A percentile compares a stretch with the other conserved stretches of the same genome.
Conservation (phyloP, 495 filamentous ascomycete species). For the Penicillium arizonense region DNA sequence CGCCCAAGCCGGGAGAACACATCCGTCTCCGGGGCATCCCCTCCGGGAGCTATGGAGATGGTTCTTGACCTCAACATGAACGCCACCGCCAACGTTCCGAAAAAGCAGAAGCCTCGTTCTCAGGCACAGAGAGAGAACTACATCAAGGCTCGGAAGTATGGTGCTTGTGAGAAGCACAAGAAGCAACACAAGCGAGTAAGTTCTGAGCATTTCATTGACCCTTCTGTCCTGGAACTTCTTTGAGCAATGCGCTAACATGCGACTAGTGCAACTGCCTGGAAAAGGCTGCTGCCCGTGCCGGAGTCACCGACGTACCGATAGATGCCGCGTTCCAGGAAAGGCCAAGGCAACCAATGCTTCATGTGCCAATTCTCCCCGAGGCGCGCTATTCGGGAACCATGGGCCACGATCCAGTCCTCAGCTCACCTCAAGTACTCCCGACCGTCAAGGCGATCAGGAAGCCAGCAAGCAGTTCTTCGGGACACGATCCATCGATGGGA, state of each 20-base stretch:
- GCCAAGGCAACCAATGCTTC: slow-evolving; percentile 1
- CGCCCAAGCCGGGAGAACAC: slow-evolving; percentile 20
- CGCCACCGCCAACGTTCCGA: slow-evolving; percentile 39
- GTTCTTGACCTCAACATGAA: slow-evolving; percentile 52
- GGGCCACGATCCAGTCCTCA: slow-evolving; percentile 10
- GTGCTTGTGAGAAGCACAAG: slow-evolving; percentile 47
- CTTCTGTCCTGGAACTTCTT: neutral
- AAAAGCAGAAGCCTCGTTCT: slow-evolving; percentile 47
- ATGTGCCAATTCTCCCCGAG: slow-evolving; percentile 8
- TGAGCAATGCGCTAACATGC: slow-evolving; percentile 18
- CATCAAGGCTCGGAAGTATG: slow-evolving; percentile 46
- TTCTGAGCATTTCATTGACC: neutral
- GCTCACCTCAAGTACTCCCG: slow-evolving; percentile 1
- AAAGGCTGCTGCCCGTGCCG: slow-evolving; percentile 29
- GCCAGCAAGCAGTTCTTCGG: slow-evolving; percentile 3
- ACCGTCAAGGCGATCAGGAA: slow-evolving; percentile 8
- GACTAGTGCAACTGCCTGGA: slow-evolving; percentile 47
- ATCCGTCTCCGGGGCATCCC: slow-evolving; percentile 11
- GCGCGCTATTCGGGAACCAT: slow-evolving; percentile 8
- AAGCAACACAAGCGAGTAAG: slow-evolving; percentile 50
- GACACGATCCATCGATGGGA: slow-evolving; percentile 7
- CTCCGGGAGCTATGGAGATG: slow-evolving; percentile 33
- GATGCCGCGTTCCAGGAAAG: slow-evolving; percentile 8
- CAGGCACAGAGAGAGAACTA: slow-evolving; percentile 48
- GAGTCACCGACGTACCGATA: slow-evolving; percentile 17